A percentile compares a stretch with the other conserved stretches of the same genome.
phyloP scores from a whole-genome alignment of 2,329 filamentous ascomycete species.

The Davidsoniella virescens region DNA sequence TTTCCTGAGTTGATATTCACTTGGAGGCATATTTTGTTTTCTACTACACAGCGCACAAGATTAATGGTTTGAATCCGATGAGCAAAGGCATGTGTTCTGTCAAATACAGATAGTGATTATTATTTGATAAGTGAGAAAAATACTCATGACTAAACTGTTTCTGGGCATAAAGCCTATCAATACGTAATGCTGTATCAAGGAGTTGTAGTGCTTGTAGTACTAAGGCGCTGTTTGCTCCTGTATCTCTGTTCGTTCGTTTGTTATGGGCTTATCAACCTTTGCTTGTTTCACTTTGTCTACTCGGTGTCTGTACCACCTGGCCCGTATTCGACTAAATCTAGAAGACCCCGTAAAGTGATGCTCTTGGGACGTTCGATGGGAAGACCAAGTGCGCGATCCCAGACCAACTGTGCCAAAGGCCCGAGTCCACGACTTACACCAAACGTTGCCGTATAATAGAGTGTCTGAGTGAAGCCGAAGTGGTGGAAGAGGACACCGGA shows the following conservation, averaged over 20 bases:
- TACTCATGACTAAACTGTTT: too few relatives aligned
- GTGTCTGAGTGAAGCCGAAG: slow-evolving; percentile 91
- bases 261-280: background rate
- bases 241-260: background rate
- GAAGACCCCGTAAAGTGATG: slow-evolving; percentile 76
- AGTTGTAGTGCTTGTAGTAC: background rate
- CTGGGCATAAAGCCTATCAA: too few relatives aligned
- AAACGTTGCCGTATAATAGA: slow-evolving; percentile 76
- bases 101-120: too few relatives aligned
- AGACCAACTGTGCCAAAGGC: slow-evolving; percentile 84
- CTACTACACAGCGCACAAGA: too few relatives aligned
- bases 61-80: too few relatives aligned
- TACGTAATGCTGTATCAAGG: too few relatives aligned
- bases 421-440: slow-evolving; percentile 59
- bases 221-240: background rate
- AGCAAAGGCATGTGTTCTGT: too few relatives aligned
- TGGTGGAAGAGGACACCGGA: slow-evolving; percentile 95
- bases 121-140: too few relatives aligned
- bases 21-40: too few relatives aligned
- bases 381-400: slow-evolving; percentile 84
- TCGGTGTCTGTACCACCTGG: background rate
- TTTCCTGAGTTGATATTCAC: too few relatives aligned
- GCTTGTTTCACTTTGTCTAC: background rate
- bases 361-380: slow-evolving; percentile 98
- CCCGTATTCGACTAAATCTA: slow-evolving; percentile 44